Conservation (phyloP, 2,329 filamentous ascomycete species). For the Sporothrix brasiliensis region DNA sequence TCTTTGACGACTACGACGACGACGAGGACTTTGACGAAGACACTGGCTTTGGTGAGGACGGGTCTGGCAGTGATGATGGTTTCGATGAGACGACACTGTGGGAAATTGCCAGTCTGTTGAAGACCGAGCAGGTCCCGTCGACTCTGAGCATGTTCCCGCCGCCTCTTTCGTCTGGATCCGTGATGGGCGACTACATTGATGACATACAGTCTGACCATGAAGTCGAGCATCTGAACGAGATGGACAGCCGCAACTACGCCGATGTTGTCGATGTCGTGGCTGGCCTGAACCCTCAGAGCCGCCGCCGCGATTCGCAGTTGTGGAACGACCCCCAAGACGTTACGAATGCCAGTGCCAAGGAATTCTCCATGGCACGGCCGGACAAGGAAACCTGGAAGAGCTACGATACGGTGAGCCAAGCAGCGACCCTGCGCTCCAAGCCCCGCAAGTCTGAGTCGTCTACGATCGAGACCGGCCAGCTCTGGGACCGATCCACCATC, state of each 20-base stretch:
- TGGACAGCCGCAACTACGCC: conserved; percentile 34
- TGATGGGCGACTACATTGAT: conserved; percentile 43
- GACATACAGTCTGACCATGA: conserved; percentile 43
- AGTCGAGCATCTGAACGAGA: conserved; percentile 35
- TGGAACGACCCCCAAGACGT: conserved; percentile 23
- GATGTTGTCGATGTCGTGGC: conserved; percentile 43
- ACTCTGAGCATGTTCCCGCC: conserved; percentile 54
- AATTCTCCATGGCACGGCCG: conserved; percentile 44
- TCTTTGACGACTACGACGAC: conserved; percentile 64
- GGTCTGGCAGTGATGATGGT: conserved; percentile 51
- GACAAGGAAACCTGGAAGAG: conserved; percentile 45
- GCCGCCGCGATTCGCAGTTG: conserved; percentile 19
- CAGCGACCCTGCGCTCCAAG: conserved; percentile 40
- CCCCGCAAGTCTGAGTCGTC: conserved; percentile 40
- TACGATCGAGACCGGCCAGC: conserved; percentile 40
- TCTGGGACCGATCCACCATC: conserved; percentile 27
- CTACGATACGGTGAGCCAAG: conserved; percentile 40
- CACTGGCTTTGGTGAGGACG: conserved; percentile 41
- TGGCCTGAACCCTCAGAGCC: conserved; percentile 35
- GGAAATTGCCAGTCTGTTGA: conserved; percentile 65
- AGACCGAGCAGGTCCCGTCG: conserved; percentile 56
- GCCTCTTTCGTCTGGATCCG: conserved; percentile 37
- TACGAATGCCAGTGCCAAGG: conserved; percentile 28
- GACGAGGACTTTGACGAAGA: conserved; percentile 49
- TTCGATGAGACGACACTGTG: conserved; percentile 66